Evolutionary conservation across 306 rosid genomes (phyloP).

Genomic region (Carpinus fangiana): DNA sequence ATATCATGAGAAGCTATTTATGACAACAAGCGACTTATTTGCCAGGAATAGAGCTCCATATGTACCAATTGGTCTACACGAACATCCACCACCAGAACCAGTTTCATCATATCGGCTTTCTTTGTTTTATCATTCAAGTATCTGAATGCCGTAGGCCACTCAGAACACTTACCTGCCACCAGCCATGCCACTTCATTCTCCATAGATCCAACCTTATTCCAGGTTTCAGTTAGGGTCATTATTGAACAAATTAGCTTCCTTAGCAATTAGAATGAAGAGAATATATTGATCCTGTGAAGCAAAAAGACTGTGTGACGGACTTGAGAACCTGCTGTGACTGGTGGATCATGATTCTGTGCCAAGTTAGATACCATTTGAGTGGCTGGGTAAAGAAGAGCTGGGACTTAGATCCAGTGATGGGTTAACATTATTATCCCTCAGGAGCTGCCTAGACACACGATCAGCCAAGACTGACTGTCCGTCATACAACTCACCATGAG

Average conservation of each 20-base stretch:
- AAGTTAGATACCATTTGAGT: slow-evolving; percentile 60
- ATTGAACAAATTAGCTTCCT: slow-evolving; percentile 49
- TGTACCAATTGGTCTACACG: slow-evolving; percentile 21
- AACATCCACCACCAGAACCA: slow-evolving; percentile 30
- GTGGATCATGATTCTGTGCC: slow-evolving; percentile 22
- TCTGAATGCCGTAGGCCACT: slow-evolving; percentile 35
- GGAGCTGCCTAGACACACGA: slow-evolving; percentile 81
- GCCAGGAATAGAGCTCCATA: slow-evolving; percentile 34
- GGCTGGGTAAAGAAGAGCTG: slow-evolving; percentile 56
- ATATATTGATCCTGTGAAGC: slow-evolving; percentile 33
- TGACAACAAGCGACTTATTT: slow-evolving; percentile 32
- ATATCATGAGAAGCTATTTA: slow-evolving; percentile 26
- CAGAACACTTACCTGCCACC: slow-evolving; percentile 39
- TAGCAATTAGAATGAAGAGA: slow-evolving; percentile 38
- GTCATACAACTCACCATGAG: slow-evolving; percentile 53
- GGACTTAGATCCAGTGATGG: slow-evolving; percentile 75
- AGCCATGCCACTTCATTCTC: slow-evolving; percentile 38
- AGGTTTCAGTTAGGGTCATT: slow-evolving; percentile 48
- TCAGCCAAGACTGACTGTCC: slow-evolving; percentile 90
- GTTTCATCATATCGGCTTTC: slow-evolving; percentile 25
- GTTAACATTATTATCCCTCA: slow-evolving; percentile 67
- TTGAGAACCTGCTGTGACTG: slow-evolving; percentile 30
- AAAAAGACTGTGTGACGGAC: slow-evolving; percentile 32
- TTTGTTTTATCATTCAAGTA: slow-evolving; percentile 27
- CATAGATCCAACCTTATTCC: slow-evolving; percentile 46